Evolutionary conservation across 768 basidiomycete genomes (phyloP), one percentile per base, ranked within the genome.

Genomic region (Antrodiella citrinella): DNA sequence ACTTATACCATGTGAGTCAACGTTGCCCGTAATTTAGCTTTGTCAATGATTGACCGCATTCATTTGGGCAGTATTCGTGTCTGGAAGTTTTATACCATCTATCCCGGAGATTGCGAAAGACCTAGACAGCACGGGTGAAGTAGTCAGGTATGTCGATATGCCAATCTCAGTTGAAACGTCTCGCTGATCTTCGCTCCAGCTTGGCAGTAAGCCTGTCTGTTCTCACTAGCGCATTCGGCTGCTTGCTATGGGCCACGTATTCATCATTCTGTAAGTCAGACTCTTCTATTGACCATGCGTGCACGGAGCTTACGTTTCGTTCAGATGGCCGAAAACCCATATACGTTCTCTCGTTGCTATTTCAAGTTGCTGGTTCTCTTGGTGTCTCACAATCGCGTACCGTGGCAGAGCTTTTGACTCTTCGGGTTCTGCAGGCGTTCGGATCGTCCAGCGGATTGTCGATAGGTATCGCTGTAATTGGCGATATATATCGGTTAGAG

Each of bases 61-160:
- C 23, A 12, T 18, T 30, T 21, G 19, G 25, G 1, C 49, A 91
- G 87, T 84, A 30, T 80, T 91, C 51, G 78, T 84, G 0, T 68
- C 77, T 5, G 82, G 78, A 0, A 77, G 78, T 0, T 88, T 91
- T 61, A 72, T 86, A 2, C 87, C 87, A 0, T 79, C 81, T 0
- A 84, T 91, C 49, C 85, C 86, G 0, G 75, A 84, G 46, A 80
- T 92, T 44, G 79, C 87, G 7, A 65, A 62, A 22, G 86, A 91
- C 51, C 63, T 91, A 7, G 44, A 75, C 22, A 71, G 83, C 0
- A 76, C 84, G 0, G 74, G 73, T 0, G 56, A 75, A 13, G 63
- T 82, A 12, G 72, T 89, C 47, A 84, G 80, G 80, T 79, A 49
- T 12, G 63, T 54, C 5, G 26, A 7, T 40, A 40, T 35, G 15